phyloP scores from a whole-genome alignment of 441 rosid species.

The Gossypium schwendimanii region DNA sequence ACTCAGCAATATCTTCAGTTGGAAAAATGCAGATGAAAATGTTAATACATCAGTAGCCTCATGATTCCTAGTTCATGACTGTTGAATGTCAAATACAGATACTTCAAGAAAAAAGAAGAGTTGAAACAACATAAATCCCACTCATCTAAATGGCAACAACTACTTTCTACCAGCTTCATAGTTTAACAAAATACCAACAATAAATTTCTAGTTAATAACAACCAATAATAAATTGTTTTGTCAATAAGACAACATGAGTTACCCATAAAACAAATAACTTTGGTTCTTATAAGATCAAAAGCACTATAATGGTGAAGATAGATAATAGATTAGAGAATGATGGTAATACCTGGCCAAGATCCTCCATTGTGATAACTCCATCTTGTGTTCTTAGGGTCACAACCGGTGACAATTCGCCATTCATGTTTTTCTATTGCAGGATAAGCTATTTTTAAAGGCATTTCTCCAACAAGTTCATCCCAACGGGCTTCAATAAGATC shows the following conservation, averaged over 20 bases:
- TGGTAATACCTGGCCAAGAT: slow-evolving; percentile 2
- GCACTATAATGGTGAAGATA: background rate
- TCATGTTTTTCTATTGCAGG: slow-evolving; percentile 4
- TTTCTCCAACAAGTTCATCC: slow-evolving; percentile 4
- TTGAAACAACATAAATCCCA: background rate
- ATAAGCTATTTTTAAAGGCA: background rate
- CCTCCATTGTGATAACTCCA: slow-evolving; percentile 7
- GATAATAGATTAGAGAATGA: background rate
- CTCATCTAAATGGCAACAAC: background rate
- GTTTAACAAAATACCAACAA: background rate
- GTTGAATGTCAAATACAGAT: no score
- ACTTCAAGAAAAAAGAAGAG: no score
- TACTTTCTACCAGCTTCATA: background rate
- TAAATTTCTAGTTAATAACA: background rate
- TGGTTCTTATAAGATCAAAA: background rate
- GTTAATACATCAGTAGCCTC: background rate
- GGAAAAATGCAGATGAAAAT: background rate
- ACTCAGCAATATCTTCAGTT: background rate
- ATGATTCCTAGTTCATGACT: background rate
- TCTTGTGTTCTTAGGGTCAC: slow-evolving; percentile 6
- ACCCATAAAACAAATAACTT: background rate
- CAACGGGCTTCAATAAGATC: background rate
- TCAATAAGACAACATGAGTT: no score
- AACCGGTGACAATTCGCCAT: slow-evolving; percentile 4
- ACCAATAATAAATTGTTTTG: no score